A percentile compares a stretch with the other conserved stretches of the same genome.
Conservation (phyloP, 2,329 filamentous ascomycete genomes). For the Fusarium sp. region DNA sequence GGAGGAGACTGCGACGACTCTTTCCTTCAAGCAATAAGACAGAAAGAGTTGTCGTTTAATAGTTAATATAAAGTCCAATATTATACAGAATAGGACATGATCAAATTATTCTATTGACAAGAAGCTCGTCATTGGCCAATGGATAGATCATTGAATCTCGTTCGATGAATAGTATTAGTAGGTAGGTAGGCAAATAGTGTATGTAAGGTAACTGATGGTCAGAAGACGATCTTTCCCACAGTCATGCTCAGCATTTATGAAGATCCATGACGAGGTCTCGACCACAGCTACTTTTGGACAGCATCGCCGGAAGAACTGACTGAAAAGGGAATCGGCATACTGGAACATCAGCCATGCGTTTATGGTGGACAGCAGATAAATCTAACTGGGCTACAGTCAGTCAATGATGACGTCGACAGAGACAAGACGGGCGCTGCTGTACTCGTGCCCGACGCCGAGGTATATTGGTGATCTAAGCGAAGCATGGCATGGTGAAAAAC, state of each 20-base stretch:
- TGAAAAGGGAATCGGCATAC: background rate
- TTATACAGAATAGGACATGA: background rate
- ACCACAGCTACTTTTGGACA: background rate
- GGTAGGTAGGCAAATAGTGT: background rate
- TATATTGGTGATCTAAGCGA: slow-evolving; percentile 5
- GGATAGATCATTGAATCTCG: background rate
- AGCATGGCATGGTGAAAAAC: background rate
- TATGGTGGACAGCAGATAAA: slow-evolving; percentile 7
- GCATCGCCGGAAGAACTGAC: background rate
- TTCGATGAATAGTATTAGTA: background rate
- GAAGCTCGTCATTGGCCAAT: background rate
- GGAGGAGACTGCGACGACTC: background rate
- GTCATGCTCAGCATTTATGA: background rate
- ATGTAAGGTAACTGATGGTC: background rate
- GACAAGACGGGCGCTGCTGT: background rate
- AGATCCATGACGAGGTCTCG: background rate
- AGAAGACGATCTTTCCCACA: background rate
- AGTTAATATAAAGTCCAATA: background rate
- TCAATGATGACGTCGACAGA: slow-evolving; percentile 11
- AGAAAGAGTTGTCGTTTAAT: background rate
- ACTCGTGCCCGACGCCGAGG: slow-evolving; percentile 3
- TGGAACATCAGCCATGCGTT: background rate
- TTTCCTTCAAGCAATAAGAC: background rate
- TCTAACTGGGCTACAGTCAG: slow-evolving; percentile 4
- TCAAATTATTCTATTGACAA: background rate